Conservation (phyloP, 2,329 filamentous ascomycete genomes). For the Diaporthe humulicola region DNA sequence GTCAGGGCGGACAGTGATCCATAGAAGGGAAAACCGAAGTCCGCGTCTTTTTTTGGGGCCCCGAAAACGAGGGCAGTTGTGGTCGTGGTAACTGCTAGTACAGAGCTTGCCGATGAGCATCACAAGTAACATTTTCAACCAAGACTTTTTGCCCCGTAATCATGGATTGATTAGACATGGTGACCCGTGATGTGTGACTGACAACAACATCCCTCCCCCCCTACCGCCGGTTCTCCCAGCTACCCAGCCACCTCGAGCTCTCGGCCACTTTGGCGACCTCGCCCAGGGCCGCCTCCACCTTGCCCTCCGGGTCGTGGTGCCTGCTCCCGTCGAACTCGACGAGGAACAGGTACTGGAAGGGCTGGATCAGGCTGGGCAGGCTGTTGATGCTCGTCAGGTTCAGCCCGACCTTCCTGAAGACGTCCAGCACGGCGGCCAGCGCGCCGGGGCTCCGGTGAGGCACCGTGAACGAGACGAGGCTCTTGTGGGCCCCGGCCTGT, state of each 20-base stretch:
- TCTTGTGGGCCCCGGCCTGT: conserved; percentile 67
- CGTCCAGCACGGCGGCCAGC: conserved; percentile 82
- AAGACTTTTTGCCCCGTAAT: neutral
- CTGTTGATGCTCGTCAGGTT: conserved; percentile 95
- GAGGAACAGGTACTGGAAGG: conserved; percentile 96
- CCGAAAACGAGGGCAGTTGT: neutral
- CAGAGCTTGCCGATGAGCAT: neutral
- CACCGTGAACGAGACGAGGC: conserved; percentile 86
- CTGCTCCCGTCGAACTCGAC: conserved; percentile 84
- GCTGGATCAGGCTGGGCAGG: conserved; percentile 78
- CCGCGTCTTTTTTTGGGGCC: conserved; percentile 16
- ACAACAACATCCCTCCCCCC: neutral
- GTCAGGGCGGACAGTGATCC: neutral
- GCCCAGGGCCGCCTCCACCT: conserved; percentile 71
- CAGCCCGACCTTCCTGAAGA: conserved; percentile 79
- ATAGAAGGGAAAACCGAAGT: neutral
- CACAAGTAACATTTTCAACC: neutral
- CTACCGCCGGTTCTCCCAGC: conserved; percentile 65
- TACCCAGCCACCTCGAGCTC: conserved; percentile 77
- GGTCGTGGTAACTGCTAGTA: neutral
- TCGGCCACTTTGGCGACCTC: conserved; percentile 70
- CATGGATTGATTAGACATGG: neutral
- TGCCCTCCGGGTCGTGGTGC: conserved; percentile 64
- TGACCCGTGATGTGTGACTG: neutral
- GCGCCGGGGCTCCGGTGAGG: conserved; percentile 84